A percentile compares a stretch with the other conserved stretches of the same genome.
These are phyloP conservation scores for Clausena lansium DNA, from an alignment of 345 rosid species.

Conservation along the genomic window DNA sequence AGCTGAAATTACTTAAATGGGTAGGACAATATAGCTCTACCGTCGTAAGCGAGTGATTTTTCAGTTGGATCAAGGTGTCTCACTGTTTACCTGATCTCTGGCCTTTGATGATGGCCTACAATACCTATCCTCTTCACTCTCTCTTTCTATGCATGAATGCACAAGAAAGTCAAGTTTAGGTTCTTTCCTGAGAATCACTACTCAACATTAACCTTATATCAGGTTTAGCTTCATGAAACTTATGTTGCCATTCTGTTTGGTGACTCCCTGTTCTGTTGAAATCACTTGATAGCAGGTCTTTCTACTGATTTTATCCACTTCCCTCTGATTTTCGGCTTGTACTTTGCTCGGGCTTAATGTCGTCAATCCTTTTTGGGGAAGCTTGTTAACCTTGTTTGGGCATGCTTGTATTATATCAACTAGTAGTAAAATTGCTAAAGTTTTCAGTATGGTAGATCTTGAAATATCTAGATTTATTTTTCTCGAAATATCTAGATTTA, in stretches of 20 bases:
- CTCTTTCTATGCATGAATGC: neutral
- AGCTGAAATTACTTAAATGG: neutral
- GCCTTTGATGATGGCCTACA: neutral
- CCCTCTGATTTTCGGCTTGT: constrained; percentile 1
- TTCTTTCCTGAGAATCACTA: neutral
- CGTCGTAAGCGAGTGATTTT: too few species aligned
- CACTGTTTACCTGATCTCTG: neutral
- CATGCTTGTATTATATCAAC: constrained; percentile 9
- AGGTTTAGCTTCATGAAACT: neutral
- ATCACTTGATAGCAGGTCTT: neutral
- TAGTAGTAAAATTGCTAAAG: constrained; percentile 12
- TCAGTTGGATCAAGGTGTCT: neutral
- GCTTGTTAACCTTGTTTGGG: constrained; percentile 16
- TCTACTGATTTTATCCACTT: neutral
- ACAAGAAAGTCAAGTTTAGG: neutral
- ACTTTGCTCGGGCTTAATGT: constrained; percentile 4
- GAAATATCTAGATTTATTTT: neutral
- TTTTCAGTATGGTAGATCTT: constrained; percentile 11
- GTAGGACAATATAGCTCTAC: neutral
- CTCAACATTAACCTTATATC: neutral
- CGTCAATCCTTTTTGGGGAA: neutral
- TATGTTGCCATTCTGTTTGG: neutral
- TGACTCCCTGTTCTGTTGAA: neutral
- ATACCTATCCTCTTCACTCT: neutral
- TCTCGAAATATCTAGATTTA: neutral